Percentiles rank a stretch among this genome's conserved stretches.
phyloP scores from a whole-genome alignment of 768 basidiomycete genomes.

The Amanita fuliginea region DNA sequence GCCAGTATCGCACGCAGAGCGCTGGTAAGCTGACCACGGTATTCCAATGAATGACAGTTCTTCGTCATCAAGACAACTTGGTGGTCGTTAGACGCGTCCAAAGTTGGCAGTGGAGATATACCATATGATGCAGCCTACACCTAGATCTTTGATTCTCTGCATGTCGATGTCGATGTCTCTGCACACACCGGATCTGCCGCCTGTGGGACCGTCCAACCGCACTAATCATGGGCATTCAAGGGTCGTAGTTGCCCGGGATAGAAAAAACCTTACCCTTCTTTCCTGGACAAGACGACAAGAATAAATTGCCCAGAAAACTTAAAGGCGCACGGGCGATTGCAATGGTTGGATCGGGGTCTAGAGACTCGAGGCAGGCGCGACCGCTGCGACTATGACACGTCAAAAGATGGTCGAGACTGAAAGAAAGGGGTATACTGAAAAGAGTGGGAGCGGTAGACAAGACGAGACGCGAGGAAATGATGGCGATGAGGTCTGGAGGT shows the following conservation, averaged over 20 bases:
- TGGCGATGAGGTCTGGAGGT: conserved; percentile 43
- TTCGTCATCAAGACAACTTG: conserved; percentile 73
- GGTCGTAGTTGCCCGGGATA: neutral
- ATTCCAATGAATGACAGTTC: conserved; percentile 84
- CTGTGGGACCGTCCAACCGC: conserved; percentile 61
- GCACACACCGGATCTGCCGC: conserved; percentile 74
- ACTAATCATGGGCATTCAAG: conserved; percentile 27
- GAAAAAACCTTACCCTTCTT: conserved; percentile 61
- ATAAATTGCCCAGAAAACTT: conserved; percentile 64
- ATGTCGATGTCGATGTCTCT: conserved; percentile 75
- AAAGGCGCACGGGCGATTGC: conserved; percentile 3
- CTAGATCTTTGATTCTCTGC: conserved; percentile 57
- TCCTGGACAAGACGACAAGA: conserved; percentile 87
- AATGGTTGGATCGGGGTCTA: conserved; percentile 8
- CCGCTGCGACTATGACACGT: conserved; percentile 13
- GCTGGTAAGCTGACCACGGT: conserved; percentile 70
- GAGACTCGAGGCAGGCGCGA: conserved; percentile 10
- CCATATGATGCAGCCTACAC: conserved; percentile 81
- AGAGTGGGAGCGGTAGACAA: conserved; percentile 28
- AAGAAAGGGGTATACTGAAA: conserved; percentile 32
- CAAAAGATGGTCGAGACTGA: conserved; percentile 31
- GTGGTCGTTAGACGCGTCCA: neutral
- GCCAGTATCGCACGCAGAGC: conserved; percentile 46
- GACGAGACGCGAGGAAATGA: conserved; percentile 37
- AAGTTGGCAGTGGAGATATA: conserved; percentile 18